These are phyloP conservation scores for Cucurbitaria berberidis DNA, from an alignment of 2,329 filamentous ascomycete species.

Conservation along the genomic window DNA sequence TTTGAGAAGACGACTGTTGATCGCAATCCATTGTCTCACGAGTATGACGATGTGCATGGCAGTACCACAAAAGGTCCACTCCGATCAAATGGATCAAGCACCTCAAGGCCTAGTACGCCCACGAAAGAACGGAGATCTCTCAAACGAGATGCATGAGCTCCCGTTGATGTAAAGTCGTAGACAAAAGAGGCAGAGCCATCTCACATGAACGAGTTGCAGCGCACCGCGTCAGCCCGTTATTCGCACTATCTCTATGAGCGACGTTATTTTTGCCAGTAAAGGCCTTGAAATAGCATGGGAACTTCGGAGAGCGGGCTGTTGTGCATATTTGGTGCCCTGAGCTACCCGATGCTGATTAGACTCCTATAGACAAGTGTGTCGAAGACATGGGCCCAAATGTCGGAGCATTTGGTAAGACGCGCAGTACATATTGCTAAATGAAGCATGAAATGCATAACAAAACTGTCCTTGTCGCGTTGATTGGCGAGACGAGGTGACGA, in stretches of 20 bases:
- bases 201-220: not conserved
- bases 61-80: slow-evolving; percentile 15
- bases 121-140: slow-evolving; percentile 26
- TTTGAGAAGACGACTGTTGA: slow-evolving; percentile 78
- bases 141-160: slow-evolving; percentile 33
- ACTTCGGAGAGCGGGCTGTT: not conserved
- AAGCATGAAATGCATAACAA: not conserved
- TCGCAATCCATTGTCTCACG: slow-evolving; percentile 28
- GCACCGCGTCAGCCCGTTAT: not conserved
- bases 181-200: not conserved
- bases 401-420: not conserved
- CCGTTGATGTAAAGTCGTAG: not conserved
- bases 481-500: not conserved
- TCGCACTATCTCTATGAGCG: not conserved
- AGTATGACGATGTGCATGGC: slow-evolving; percentile 18
- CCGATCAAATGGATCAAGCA: slow-evolving; percentile 13
- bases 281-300: not conserved
- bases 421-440: no score
- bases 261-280: not conserved
- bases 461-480: not conserved
- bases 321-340: not conserved
- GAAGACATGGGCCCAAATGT: not conserved
- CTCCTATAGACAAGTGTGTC: not conserved
- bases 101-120: slow-evolving; percentile 32
- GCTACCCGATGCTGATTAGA: not conserved